Evolutionary conservation across 164 flowering plant genomes (phyloP).

Genomic region (Taxillus chinensis): DNA sequence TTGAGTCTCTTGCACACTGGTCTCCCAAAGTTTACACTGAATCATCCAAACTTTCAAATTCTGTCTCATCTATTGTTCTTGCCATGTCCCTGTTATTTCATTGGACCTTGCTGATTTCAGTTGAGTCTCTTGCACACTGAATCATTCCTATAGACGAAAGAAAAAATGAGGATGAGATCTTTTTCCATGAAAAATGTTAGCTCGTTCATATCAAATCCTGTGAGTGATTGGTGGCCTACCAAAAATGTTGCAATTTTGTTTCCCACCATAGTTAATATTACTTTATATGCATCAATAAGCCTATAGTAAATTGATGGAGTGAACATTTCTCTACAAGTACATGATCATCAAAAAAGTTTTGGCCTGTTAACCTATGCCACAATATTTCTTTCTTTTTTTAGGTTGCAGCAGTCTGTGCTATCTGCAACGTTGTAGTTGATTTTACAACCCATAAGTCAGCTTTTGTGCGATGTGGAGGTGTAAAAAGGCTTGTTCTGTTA

Average conservation of each 20-base stretch:
- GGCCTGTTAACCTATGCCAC: slow-evolving; percentile 58
- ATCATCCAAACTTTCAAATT: neutral
- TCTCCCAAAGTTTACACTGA: neutral
- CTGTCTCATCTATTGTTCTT: neutral
- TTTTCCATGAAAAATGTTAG: neutral
- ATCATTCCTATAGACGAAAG: neutral
- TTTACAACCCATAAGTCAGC: slow-evolving; percentile 47
- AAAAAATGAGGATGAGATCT: neutral
- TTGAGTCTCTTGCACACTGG: neutral
- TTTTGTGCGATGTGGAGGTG: slow-evolving; percentile 61
- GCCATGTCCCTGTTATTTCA: neutral
- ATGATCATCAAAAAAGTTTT: too few species aligned
- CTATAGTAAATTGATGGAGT: neutral
- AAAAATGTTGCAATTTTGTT: neutral
- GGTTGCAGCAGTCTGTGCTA: slow-evolving; percentile 82
- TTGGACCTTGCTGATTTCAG: neutral
- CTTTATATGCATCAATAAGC: neutral
- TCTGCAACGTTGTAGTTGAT: slow-evolving; percentile 74
- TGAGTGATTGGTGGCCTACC: neutral
- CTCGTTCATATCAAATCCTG: neutral
- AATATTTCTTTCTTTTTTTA: slow-evolving; percentile 24
- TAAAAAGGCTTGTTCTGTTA: slow-evolving; percentile 58
- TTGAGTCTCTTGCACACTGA: neutral
- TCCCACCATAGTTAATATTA: neutral
- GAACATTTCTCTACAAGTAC: too few species aligned